Percentiles rank a stretch among this genome's conserved stretches.
Conservation (phyloP, 495 filamentous ascomycete genomes). For the Hypoxylon lenormandii region DNA sequence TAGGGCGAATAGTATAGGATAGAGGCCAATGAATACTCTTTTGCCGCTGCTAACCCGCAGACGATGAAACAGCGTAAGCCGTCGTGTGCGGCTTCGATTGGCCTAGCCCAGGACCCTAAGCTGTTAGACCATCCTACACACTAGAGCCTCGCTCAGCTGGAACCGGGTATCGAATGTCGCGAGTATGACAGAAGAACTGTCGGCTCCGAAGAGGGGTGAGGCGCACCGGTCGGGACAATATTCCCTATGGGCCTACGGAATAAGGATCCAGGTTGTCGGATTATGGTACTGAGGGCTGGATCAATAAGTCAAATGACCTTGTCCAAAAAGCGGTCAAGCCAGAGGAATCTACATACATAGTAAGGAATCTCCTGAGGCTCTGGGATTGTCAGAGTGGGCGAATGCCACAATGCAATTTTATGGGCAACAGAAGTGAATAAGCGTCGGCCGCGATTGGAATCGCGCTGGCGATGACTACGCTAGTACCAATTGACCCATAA, state of each 20-base stretch:
- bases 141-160: conserved; percentile 27
- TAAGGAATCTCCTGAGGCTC: conserved; percentile 36
- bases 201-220: conserved; percentile 20
- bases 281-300: conserved; percentile 10
- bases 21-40: conserved; percentile 15
- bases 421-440: conserved; percentile 27
- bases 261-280: conserved; percentile 11
- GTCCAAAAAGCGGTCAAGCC: conserved; percentile 39
- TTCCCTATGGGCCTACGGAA: not conserved
- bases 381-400: conserved; percentile 15
- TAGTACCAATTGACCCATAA: conserved; percentile 24
- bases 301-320: conserved; percentile 29
- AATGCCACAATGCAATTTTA: conserved; percentile 44
- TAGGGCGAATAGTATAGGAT: conserved; percentile 24
- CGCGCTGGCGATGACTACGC: conserved; percentile 5
- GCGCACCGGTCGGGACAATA: not conserved
- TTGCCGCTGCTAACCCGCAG: conserved; percentile 33
- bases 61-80: conserved; percentile 33
- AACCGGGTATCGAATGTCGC: not conserved
- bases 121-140: conserved; percentile 6
- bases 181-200: not conserved
- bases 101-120: not conserved
- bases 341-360: no score
- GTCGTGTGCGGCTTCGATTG: conserved; percentile 40
- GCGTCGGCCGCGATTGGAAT: conserved; percentile 28